phyloP scores from a whole-genome alignment of 495 filamentous ascomycete genomes.

The Trichoderma reesei region DNA sequence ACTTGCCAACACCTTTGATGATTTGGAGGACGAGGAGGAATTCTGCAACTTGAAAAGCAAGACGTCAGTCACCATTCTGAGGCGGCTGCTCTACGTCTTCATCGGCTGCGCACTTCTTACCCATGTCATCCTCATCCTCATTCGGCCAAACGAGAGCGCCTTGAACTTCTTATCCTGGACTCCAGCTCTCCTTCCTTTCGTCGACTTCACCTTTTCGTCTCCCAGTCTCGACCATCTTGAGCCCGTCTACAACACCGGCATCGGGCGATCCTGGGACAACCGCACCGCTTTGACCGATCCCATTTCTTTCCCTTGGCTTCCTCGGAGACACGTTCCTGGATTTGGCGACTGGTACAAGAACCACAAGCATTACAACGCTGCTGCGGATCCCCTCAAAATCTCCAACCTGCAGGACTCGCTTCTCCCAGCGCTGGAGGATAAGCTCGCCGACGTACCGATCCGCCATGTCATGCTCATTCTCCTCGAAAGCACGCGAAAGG shows the following conservation, averaged over 20 bases:
- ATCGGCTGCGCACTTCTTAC: background rate
- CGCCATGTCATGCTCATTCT: slow-evolving; percentile 36
- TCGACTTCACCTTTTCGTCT: slow-evolving; percentile 4
- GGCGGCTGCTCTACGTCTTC: background rate
- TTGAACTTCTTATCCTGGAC: slow-evolving; percentile 9
- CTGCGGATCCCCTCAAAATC: slow-evolving; percentile 33
- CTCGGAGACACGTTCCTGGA: background rate
- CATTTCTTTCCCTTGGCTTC: background rate
- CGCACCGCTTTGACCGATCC: background rate
- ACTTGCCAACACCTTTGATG: background rate
- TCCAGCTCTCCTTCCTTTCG: background rate
- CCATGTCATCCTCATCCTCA: background rate
- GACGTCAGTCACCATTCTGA: background rate
- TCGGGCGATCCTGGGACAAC: slow-evolving; percentile 3
- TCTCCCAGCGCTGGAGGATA: slow-evolving; percentile 22
- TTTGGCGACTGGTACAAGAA: background rate
- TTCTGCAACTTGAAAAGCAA: background rate
- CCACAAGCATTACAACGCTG: slow-evolving; percentile 27
- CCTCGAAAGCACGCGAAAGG: slow-evolving; percentile 38
- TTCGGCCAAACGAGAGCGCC: background rate
- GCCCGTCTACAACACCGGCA: background rate
- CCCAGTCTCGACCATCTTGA: background rate
- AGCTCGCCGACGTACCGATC: slow-evolving; percentile 29
- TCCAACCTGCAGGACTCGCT: slow-evolving; percentile 32
- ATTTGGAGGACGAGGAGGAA: background rate